Evolutionary conservation across 768 basidiomycete genomes (phyloP).

Genomic region (Nidularia sp.): DNA sequence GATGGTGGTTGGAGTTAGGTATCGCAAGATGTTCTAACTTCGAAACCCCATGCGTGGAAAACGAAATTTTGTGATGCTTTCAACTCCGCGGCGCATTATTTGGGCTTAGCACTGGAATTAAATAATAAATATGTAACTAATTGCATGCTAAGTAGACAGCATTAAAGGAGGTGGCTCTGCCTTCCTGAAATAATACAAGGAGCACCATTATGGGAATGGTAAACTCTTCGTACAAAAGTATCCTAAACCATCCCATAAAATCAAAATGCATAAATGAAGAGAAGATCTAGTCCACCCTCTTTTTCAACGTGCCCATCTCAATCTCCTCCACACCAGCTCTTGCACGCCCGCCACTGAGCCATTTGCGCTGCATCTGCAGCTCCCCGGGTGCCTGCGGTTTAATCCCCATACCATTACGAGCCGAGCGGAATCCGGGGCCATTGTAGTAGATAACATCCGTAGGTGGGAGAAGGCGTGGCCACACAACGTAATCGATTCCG

Average conservation of each 20-base stretch:
- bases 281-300: constrained; percentile 59
- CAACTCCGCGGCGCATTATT: constrained; percentile 17
- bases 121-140: too few species aligned
- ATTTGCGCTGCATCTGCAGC: constrained; percentile 32
- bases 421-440: constrained; percentile 84
- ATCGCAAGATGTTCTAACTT: background rate
- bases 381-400: constrained; percentile 20
- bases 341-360: constrained; percentile 31
- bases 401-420: constrained; percentile 72
- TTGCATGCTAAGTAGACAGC: too few species aligned
- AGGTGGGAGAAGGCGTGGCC: constrained; percentile 84
- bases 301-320: constrained; percentile 75
- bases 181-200: too few species aligned
- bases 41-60: constrained; percentile 3
- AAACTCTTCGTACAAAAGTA: constrained; percentile 1
- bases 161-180: too few species aligned
- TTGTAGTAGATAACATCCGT: constrained; percentile 84
- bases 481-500: constrained; percentile 92
- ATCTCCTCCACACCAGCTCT: constrained; percentile 58
- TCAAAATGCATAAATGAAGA: constrained; percentile 5
- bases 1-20: background rate
- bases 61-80: constrained; percentile 20
- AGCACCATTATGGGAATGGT: too few species aligned
- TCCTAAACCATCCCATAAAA: constrained; percentile 6
- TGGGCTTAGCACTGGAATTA: too few species aligned